Evolutionary conservation across 1,284 basidiomycete species (phyloP), one percentile per base, ranked within the genome.

Genomic region (Pyrrhoderma noxium): DNA sequence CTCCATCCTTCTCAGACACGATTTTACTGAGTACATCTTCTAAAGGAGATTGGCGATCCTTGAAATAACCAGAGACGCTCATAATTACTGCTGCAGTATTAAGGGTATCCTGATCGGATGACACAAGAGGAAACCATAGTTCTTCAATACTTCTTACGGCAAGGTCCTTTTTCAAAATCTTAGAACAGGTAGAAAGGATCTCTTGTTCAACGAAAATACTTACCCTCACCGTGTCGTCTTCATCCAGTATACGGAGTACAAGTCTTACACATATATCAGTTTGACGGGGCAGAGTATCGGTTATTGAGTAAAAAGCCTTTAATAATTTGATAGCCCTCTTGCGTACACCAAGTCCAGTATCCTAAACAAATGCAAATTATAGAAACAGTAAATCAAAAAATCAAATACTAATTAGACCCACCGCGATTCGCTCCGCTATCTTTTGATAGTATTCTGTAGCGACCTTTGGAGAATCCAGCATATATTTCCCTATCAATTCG

Each of bases 241-340:
- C 92, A 61, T 99, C 96, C 40, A 86, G 66, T 70, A 93, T 84
- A 21, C 92, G 80, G 19, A 86, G 73, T 2, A 94, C 81, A n/a
- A 99, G 77, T 49, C 83, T 82, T 1, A 79, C 82, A 57, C 87
- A 85, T 46, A 96, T 89, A 59, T 96, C 91, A 44, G 87, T 76
- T 21, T 82, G 79, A 31, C 85, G 79, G 8, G 68, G 61, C 25
- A 74, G 67, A 48, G 83, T 79, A 19, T 77, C 71, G 1, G 82
- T 80, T 3, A 82, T 76, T 7, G 66, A 61, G 63, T 94, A 95
- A 59, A 93, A 85, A 13, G 82, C 77, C 62, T 87, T 91, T 45
- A 99, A 74, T 0, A 99, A 73, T 66, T 94, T 97, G 68, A 99
- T 88, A 46, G 96, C 93, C 3, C 96, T 83, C 63, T 96, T 96